Conservation (phyloP, 441 rosid genomes). For the Aquilaria agallochum region DNA sequence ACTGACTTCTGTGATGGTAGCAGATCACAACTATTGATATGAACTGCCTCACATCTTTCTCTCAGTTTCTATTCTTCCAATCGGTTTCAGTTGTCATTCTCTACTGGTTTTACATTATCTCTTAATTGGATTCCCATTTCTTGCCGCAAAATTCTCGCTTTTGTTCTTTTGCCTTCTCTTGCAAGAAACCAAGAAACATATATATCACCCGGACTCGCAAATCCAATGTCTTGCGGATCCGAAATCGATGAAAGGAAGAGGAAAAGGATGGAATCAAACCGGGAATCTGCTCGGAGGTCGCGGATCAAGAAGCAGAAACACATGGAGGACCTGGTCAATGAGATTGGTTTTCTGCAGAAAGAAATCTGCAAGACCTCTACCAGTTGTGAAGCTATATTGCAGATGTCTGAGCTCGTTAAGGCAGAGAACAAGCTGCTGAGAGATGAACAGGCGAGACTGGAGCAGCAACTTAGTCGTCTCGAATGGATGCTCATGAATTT, state of each 20-base stretch:
- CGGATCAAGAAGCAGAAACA: conserved; percentile 13
- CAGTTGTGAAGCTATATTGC: not conserved
- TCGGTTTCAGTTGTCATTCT: conserved; percentile 13
- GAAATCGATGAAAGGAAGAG: conserved; percentile 7
- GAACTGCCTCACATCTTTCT: conserved; percentile 14
- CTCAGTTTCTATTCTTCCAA: conserved; percentile 6
- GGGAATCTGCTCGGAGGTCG: conserved; percentile 13
- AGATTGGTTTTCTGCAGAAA: conserved; percentile 1
- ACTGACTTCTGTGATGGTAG: too few species aligned
- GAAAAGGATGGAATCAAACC: conserved; percentile 13
- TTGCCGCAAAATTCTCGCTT: not conserved
- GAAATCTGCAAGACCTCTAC: not conserved
- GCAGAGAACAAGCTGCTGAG: conserved; percentile 4
- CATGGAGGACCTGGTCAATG: conserved; percentile 4
- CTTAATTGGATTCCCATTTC: conserved; percentile 1
- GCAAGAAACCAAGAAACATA: not conserved
- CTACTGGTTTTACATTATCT: conserved; percentile 14
- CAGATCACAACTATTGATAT: conserved; percentile 3
- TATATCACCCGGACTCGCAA: not conserved
- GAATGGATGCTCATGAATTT: not conserved
- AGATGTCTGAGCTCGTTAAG: not conserved
- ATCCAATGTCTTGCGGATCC: not conserved
- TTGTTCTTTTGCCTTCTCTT: not conserved
- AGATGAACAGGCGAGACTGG: conserved; percentile 1
- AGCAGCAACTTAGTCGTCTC: conserved; percentile 1